A percentile compares a stretch with the other conserved stretches of the same genome.
Conservation (phyloP, 2,329 filamentous ascomycete species). For the Pseudocercospora pini-densiflorae region DNA sequence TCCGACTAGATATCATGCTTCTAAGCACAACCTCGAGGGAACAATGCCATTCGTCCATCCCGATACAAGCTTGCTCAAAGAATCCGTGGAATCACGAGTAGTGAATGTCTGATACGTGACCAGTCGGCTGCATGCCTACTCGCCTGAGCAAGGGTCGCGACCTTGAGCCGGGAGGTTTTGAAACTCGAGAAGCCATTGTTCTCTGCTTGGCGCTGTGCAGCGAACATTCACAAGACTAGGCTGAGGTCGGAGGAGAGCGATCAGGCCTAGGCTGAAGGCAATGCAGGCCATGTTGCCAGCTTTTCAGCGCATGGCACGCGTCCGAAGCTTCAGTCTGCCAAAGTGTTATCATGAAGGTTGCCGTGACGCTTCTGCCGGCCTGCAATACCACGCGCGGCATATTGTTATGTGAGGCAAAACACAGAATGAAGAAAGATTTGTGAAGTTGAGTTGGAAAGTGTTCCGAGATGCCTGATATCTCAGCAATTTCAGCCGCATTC, state of each 20-base stretch:
- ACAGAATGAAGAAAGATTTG: background rate
- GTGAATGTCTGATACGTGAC: background rate
- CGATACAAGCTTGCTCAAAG: background rate
- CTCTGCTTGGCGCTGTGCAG: background rate
- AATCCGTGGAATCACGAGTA: background rate
- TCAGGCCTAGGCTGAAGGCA: background rate
- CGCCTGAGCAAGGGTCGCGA: background rate
- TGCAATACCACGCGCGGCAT: background rate
- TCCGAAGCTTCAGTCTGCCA: background rate
- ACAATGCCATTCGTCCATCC: background rate
- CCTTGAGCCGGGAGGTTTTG: background rate
- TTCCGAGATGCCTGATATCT: background rate
- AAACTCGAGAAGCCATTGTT: background rate
- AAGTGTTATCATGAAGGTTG: background rate
- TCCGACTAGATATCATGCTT: background rate
- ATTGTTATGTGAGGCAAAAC: background rate
- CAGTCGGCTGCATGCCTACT: background rate
- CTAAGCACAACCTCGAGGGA: background rate
- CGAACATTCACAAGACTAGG: background rate
- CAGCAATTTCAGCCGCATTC: background rate
- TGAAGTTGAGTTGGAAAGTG: background rate
- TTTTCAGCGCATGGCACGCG: background rate
- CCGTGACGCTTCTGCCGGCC: background rate
- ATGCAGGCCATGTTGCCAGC: background rate
- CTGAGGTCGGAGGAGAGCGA: background rate